Conservation (phyloP, 352 stramenopile species). For the Proteromonas lacertae region DNA sequence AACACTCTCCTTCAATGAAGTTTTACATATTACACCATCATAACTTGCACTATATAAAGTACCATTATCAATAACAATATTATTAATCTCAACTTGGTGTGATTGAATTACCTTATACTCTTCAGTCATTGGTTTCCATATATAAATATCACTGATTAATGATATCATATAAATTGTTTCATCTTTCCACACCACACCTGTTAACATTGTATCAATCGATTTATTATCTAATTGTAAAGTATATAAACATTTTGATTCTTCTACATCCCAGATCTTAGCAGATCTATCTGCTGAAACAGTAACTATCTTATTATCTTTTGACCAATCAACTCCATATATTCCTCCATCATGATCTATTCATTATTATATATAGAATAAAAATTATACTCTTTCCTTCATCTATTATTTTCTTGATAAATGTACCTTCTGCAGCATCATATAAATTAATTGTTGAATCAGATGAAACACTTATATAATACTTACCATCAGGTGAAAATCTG, state of each 20-base stretch:
- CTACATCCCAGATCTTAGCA: conserved; percentile 53
- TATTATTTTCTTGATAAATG: conserved; percentile 20
- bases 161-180: conserved; percentile 30
- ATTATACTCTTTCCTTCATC: conserved; percentile 26
- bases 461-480: conserved; percentile 45
- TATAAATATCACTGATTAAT: conserved; percentile 36
- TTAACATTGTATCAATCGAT: conserved; percentile 33
- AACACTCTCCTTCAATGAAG: conserved; percentile 22
- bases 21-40: conserved; percentile 58
- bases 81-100: conserved; percentile 9
- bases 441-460: conserved; percentile 69
- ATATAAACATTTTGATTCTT: conserved; percentile 4
- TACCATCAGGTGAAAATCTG: conserved; percentile 53
- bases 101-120: conserved; percentile 7
- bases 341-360: conserved; percentile 53
- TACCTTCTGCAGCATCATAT: conserved; percentile 62
- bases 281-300: conserved; percentile 82
- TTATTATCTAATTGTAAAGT: conserved; percentile 14
- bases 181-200: conserved; percentile 24
- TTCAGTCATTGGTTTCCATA: conserved; percentile 14
- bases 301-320: conserved; percentile 41
- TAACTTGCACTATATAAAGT: conserved; percentile 56
- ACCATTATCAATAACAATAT: conserved; percentile 1
- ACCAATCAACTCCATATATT: conserved; percentile 75
- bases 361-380: conserved; percentile 7